Evolutionary conservation across 345 rosid genomes (phyloP).

Genomic region (Populus nigra): DNA sequence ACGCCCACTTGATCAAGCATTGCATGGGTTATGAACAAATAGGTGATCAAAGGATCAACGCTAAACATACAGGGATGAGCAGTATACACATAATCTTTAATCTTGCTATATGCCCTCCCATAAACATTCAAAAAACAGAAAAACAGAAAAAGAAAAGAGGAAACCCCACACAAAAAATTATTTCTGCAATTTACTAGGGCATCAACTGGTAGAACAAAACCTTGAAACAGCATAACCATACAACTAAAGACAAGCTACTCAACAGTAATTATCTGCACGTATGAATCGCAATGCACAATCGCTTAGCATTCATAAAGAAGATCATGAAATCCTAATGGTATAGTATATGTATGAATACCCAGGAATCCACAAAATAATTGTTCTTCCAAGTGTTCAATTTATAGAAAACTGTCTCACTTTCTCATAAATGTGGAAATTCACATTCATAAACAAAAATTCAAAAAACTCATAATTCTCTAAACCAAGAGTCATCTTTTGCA

Average conservation of each 20-base stretch:
- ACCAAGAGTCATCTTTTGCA: neutral
- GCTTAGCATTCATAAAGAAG: neutral
- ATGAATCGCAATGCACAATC: neutral
- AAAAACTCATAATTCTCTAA: neutral
- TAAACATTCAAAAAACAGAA: neutral
- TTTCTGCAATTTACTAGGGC: neutral
- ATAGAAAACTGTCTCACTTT: neutral
- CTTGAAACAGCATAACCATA: neutral
- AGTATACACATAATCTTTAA: neutral
- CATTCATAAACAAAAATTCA: neutral
- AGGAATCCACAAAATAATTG: neutral
- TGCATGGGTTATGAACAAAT: neutral
- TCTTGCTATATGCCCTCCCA: neutral
- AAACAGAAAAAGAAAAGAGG: neutral
- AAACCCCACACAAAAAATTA: neutral
- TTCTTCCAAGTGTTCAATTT: neutral
- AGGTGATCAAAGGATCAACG: neutral
- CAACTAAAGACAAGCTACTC: neutral
- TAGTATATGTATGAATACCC: neutral
- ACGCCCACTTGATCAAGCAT: neutral
- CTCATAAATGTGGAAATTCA: neutral
- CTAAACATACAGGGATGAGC: neutral
- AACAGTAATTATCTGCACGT: neutral
- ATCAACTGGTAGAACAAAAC: neutral
- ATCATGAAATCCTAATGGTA: neutral